Conservation (phyloP, 2,329 filamentous ascomycete genomes). For the Cercospora sp. region DNA sequence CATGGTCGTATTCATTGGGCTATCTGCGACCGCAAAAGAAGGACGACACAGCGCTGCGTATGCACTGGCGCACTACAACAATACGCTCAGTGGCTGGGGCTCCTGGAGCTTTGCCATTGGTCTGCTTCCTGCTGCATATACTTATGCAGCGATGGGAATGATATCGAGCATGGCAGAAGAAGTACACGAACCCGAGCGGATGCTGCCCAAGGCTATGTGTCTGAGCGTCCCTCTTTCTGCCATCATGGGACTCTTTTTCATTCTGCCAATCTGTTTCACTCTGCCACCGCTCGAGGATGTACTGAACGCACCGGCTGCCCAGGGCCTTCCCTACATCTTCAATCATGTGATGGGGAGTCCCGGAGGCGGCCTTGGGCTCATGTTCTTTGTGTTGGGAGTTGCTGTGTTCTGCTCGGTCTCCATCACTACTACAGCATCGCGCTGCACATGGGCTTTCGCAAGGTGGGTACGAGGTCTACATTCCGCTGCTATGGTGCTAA, state of each 20-base stretch:
- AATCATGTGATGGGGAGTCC: constrained; percentile 51
- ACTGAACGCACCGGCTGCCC: constrained; percentile 47
- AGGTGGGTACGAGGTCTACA: constrained; percentile 10
- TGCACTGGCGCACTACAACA: constrained; percentile 59
- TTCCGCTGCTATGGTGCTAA: background rate
- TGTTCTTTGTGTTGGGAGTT: constrained; percentile 53
- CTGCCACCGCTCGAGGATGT: constrained; percentile 51
- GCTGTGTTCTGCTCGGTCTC: constrained; percentile 57
- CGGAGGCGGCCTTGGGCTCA: constrained; percentile 50
- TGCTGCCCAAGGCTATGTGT: constrained; percentile 55
- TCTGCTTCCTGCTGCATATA: constrained; percentile 50
- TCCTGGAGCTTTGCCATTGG: constrained; percentile 64
- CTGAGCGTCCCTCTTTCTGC: constrained; percentile 56
- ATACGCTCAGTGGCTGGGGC: constrained; percentile 58
- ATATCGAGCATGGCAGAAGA: constrained; percentile 64
- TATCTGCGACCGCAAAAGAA: constrained; percentile 56
- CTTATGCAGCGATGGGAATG: constrained; percentile 58
- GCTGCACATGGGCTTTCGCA: constrained; percentile 50
- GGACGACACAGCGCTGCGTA: constrained; percentile 54
- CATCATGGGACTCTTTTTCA: constrained; percentile 57
- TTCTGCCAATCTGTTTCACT: constrained; percentile 56
- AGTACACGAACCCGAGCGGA: constrained; percentile 53
- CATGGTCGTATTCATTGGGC: constrained; percentile 57
- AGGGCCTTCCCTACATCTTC: constrained; percentile 56
- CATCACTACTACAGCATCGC: constrained; percentile 54